Conservation (phyloP, 352 stramenopile species). For the Phytophthora citricola region DNA sequence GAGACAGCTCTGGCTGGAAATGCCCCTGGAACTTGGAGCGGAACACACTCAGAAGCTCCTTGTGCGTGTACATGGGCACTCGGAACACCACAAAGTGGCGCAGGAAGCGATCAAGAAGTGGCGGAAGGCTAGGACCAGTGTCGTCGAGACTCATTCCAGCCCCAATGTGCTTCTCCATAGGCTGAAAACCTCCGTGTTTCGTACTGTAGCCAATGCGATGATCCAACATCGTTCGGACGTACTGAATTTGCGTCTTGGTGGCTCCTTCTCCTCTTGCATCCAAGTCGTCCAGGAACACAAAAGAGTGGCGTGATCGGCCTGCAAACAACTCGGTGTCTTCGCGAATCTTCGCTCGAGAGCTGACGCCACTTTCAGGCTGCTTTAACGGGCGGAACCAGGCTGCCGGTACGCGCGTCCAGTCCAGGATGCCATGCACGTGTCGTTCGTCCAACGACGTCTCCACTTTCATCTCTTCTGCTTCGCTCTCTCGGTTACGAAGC, state of each 20-base stretch:
- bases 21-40: conserved; percentile 45
- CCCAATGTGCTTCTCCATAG: conserved; percentile 48
- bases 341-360: conserved; percentile 31
- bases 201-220: conserved; percentile 49
- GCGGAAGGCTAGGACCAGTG: not conserved
- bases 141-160: conserved; percentile 41
- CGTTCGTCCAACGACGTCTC: conserved; percentile 58
- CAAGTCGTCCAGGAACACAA: conserved; percentile 71
- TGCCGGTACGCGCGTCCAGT: conserved; percentile 53
- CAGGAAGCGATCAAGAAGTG: conserved; percentile 35
- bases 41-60: conserved; percentile 61
- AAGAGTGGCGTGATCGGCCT: conserved; percentile 29
- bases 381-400: conserved; percentile 47
- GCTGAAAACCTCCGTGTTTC: conserved; percentile 32
- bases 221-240: conserved; percentile 56
- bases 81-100: conserved; percentile 63
- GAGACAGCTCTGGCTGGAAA: conserved; percentile 23
- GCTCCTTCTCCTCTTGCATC: conserved; percentile 13
- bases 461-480: conserved; percentile 46
- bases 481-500: conserved; percentile 44
- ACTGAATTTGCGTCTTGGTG: conserved; percentile 37
- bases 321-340: conserved; percentile 56
- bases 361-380: conserved; percentile 1
- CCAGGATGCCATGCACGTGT: conserved; percentile 43
- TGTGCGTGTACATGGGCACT: conserved; percentile 47